These are phyloP conservation scores for Aspergillus bombycis DNA, from an alignment of 2,329 filamentous ascomycete genomes.

Conservation along the genomic window DNA sequence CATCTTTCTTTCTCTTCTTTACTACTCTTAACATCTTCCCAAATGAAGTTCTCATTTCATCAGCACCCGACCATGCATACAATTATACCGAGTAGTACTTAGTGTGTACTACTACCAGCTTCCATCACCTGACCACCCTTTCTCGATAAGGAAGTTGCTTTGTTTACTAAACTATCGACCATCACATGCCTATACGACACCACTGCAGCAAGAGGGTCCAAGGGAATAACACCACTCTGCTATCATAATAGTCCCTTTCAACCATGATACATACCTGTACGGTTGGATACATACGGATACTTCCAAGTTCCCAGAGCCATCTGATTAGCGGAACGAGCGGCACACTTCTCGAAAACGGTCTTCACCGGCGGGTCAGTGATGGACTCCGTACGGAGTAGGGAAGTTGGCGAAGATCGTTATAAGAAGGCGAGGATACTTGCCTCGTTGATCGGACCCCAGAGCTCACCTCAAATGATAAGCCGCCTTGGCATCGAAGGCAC, in stretches of 20 bases:
- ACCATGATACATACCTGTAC: constrained; percentile 8
- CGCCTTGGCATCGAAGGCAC: constrained; percentile 8
- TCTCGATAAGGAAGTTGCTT: neutral
- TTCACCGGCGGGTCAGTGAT: neutral
- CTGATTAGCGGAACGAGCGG: neutral
- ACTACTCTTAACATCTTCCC: neutral
- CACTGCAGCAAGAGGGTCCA: neutral
- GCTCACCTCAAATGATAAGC: constrained; percentile 7
- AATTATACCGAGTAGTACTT: too few species aligned
- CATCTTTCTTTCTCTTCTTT: neutral
- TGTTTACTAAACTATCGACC: neutral
- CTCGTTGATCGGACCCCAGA: constrained; percentile 1
- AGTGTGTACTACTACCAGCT: too few species aligned
- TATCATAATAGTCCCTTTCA: constrained; percentile 5
- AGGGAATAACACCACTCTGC: neutral
- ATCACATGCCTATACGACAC: neutral
- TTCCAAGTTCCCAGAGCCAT: neutral
- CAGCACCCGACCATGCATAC: neutral
- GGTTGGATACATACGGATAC: constrained; percentile 15
- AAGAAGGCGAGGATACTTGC: constrained; percentile 10
- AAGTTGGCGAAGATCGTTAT: constrained; percentile 17
- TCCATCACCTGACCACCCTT: neutral
- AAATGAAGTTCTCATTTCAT: neutral
- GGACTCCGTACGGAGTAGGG: constrained; percentile 1
- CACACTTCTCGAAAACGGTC: neutral